Base-by-base conservation (phyloP, 257 asterid genomes). In the Scutellaria baicalensis region DNA sequence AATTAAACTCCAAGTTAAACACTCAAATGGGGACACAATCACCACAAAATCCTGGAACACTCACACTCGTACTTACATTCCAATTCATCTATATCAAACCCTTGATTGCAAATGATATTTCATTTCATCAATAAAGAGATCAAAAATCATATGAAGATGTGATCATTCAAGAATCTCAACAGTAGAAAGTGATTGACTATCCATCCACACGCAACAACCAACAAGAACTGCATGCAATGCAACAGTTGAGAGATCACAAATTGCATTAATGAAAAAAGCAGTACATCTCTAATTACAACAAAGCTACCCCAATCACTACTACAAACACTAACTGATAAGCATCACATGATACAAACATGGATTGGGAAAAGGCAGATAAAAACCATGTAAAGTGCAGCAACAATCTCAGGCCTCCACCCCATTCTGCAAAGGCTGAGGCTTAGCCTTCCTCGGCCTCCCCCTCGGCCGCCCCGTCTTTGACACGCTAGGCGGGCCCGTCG, bases 371-470 rank as follows among this genome's bases (percentile, higher is more conserved):
- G 73, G 12, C 75, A 68, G 42, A 52, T 39, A 75, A 59, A 70
- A 64, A 78, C 31, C 8, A 9, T 36, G 74, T 44, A 68, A 48
- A 72, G 76, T 49, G 68, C 64, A 57, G 51, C 9, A 50, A 48
- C 75, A 75, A n/a, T 43, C 42, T 78, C 75, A 79, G 8, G 78
- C 84, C 69, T 83, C 83, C 38, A 79, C 82, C 1, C 82, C 87
- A 79, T 74, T 83, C 66, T 79, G 84, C 67, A 87, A 77, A 9
- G 81, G 51, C 74, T 86, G 79, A 11, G 87, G 85, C 71, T 76
- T 71, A 67, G 76, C 93, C 83, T 88, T 90, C 83, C 86, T 86
- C 1, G 97, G 97, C 75, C 97, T 78, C 8, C 97, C 97, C 81
- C 95, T 86, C 2, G 97, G 97, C 89, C 85, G 73, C 1, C 81